A percentile compares a stretch with the other conserved stretches of the same genome.
Evolutionary conservation across 441 rosid genomes (phyloP).

Genomic region (Melastoma candidum): DNA sequence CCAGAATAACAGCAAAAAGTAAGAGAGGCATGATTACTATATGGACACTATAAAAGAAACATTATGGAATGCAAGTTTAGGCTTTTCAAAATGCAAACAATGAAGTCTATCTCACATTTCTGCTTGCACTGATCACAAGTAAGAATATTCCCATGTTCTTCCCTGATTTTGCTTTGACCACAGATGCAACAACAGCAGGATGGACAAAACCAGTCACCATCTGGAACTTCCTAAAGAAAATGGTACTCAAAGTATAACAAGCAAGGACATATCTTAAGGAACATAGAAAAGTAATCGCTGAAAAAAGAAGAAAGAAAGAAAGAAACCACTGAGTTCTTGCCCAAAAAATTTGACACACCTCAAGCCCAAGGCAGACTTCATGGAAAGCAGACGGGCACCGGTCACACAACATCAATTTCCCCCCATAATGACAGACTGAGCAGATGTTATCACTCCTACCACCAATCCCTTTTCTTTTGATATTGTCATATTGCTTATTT

Average conservation of each 20-base stretch:
- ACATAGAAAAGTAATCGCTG: not conserved
- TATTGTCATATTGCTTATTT: not conserved
- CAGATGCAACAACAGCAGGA: conserved; percentile 54
- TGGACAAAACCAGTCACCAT: conserved; percentile 63
- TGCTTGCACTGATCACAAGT: conserved; percentile 41
- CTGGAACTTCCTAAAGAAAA: conserved; percentile 25
- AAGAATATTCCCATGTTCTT: conserved; percentile 7
- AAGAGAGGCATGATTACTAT: too few species aligned
- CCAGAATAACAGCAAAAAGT: not conserved
- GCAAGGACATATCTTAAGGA: too few species aligned
- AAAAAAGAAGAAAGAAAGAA: not conserved
- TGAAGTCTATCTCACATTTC: conserved; percentile 17
- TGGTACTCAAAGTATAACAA: too few species aligned
- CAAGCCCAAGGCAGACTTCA: conserved; percentile 32
- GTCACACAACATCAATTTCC: conserved; percentile 51
- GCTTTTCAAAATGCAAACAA: not conserved
- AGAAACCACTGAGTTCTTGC: not conserved
- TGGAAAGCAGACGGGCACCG: conserved; percentile 58
- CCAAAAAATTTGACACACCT: conserved; percentile 10
- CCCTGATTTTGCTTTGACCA: conserved; percentile 12
- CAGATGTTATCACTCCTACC: conserved; percentile 29
- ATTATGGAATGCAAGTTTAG: not conserved
- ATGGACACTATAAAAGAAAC: not conserved
- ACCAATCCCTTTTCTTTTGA: not conserved
- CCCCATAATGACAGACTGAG: conserved; percentile 44